phyloP scores from a whole-genome alignment of 768 basidiomycete species.

The Mycena epipterygia region DNA sequence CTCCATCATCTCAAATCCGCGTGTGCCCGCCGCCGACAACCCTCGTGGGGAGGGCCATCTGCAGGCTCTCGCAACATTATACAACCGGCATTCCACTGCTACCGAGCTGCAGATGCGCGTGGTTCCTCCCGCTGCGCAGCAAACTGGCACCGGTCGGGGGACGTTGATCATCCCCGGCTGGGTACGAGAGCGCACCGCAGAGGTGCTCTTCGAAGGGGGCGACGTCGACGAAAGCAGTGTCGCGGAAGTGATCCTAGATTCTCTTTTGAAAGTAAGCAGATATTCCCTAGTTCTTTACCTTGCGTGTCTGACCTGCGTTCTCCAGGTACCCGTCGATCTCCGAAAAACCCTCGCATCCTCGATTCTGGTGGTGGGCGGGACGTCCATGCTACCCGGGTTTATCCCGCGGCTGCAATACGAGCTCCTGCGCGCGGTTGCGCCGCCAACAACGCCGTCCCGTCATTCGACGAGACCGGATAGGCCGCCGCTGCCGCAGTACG shows the following conservation, averaged over 20 bases:
- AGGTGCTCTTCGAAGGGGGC: slow-evolving; percentile 91
- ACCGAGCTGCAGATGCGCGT: slow-evolving; percentile 81
- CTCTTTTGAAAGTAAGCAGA: slow-evolving; percentile 79
- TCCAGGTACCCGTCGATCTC: slow-evolving; percentile 91
- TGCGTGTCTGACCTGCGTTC: neutral
- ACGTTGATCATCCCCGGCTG: slow-evolving; percentile 93
- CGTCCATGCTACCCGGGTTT: slow-evolving; percentile 93
- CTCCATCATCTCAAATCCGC: slow-evolving; percentile 64
- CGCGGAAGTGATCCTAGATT: slow-evolving; percentile 84
- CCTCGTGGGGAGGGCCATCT: slow-evolving; percentile 63
- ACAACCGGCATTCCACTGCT: slow-evolving; percentile 82
- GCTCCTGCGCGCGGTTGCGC: slow-evolving; percentile 72
- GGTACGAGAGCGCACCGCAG: slow-evolving; percentile 92
- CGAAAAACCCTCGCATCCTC: slow-evolving; percentile 87
- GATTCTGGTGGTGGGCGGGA: slow-evolving; percentile 91
- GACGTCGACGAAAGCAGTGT: slow-evolving; percentile 91
- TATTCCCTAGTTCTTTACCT: neutral
- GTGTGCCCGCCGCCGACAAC: slow-evolving; percentile 48
- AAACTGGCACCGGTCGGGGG: slow-evolving; percentile 79
- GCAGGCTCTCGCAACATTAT: slow-evolving; percentile 78
- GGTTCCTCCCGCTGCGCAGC: slow-evolving; percentile 74
- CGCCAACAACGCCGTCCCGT: slow-evolving; percentile 50
- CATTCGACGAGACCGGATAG: slow-evolving; percentile 53
- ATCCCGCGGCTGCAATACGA: slow-evolving; percentile 89
- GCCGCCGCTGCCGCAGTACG: slow-evolving; percentile 66